Evolutionary conservation across 495 filamentous ascomycete genomes (phyloP).

Genomic region (Extremus antarcticus): DNA sequence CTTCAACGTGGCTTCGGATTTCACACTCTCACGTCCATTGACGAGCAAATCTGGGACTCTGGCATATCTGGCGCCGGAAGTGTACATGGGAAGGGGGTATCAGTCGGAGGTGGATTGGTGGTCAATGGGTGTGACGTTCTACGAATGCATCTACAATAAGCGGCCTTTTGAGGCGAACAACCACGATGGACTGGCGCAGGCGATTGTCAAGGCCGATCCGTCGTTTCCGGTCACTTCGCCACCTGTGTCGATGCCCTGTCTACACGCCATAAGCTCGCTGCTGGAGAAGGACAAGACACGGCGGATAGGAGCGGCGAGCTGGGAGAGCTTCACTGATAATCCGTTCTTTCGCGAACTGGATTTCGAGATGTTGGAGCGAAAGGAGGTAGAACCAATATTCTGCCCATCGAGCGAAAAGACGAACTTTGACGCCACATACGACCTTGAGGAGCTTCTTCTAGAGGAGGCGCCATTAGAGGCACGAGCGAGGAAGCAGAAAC

Average conservation of each 20-base stretch:
- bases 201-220: conserved; percentile 73
- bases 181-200: conserved; percentile 64
- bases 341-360: conserved; percentile 82
- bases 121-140: conserved; percentile 92
- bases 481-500: conserved; percentile 82
- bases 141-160: conserved; percentile 99
- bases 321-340: conserved; percentile 70
- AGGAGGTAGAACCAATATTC: conserved; percentile 87
- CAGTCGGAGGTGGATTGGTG: conserved; percentile 90
- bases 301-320: conserved; percentile 70
- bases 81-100: conserved; percentile 83
- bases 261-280: conserved; percentile 73
- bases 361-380: conserved; percentile 74
- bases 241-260: conserved; percentile 71
- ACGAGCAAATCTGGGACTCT: conserved; percentile 95
- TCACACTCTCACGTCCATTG: conserved; percentile 65
- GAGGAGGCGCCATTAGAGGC: conserved; percentile 96
- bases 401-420: conserved; percentile 91
- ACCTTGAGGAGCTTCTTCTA: conserved; percentile 83
- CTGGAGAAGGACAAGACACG: conserved; percentile 69
- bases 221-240: conserved; percentile 84
- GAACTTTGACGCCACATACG: conserved; percentile 97
- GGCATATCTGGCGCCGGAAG: conserved; percentile 92
- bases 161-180: conserved; percentile 84
- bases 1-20: conserved; percentile 96